Conservation (phyloP, 257 asterid species). For the Ilex asprella region DNA sequence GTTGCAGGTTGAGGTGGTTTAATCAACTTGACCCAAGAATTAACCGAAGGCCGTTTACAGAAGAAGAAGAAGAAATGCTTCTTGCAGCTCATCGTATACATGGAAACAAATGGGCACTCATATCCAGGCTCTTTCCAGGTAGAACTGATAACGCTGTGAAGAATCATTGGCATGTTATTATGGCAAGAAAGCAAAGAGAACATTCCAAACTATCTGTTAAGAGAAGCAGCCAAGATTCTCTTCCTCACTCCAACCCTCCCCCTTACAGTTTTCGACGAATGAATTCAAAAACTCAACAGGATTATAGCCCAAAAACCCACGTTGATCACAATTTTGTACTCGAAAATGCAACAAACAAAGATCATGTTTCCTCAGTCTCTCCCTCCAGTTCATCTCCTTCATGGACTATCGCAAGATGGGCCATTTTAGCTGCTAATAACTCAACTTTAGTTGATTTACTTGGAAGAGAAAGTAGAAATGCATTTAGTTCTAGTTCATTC, state of each 20-base stretch:
- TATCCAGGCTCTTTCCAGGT: conserved; percentile 88
- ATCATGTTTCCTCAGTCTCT: conserved; percentile 41
- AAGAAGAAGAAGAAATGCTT: conserved; percentile 79
- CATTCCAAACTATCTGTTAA: conserved; percentile 52
- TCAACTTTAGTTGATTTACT: conserved; percentile 19
- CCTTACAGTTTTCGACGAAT: conserved; percentile 33
- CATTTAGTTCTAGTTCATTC: conserved; percentile 10
- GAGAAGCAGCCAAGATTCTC: conserved; percentile 20
- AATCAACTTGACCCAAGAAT: conserved; percentile 95
- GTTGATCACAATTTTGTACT: conserved; percentile 23
- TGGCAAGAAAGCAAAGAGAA: conserved; percentile 91
- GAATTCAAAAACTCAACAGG: conserved; percentile 21
- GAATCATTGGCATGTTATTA: conserved; percentile 92
- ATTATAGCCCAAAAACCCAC: conserved; percentile 25
- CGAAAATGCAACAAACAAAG: conserved; percentile 28
- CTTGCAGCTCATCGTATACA: conserved; percentile 75
- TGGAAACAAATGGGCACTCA: conserved; percentile 91
- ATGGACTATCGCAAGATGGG: conserved; percentile 31
- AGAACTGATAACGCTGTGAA: conserved; percentile 94
- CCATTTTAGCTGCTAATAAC: conserved; percentile 1
- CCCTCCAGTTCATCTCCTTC: conserved; percentile 27
- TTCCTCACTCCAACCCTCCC: conserved; percentile 28
- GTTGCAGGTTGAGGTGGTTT: conserved; percentile 96
- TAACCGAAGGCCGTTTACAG: conserved; percentile 78
- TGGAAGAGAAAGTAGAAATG: conserved; percentile 21